A percentile compares a stretch with the other conserved stretches of the same genome.
phyloP scores from a whole-genome alignment of 2,329 filamentous ascomycete species.

The Venturia carpophila region DNA sequence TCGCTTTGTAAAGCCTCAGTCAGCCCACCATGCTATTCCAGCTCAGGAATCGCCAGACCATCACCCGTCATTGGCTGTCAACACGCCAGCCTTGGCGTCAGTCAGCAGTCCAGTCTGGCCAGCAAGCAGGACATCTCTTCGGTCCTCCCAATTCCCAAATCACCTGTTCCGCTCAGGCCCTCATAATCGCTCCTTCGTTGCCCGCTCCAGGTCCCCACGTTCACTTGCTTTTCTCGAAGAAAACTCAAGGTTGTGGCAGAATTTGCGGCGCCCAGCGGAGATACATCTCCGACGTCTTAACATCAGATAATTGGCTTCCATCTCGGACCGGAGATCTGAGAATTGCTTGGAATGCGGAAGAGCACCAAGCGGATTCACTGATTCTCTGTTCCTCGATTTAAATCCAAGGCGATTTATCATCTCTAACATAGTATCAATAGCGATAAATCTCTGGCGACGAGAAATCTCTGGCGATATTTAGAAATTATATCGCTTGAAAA shows the following conservation, averaged over 20 bases:
- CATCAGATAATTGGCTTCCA: not conserved
- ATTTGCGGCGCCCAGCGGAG: not conserved
- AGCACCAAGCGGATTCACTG: too few species aligned
- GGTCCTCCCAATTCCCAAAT: too few species aligned
- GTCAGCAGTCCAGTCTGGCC: not conserved
- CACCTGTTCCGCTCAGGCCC: not conserved
- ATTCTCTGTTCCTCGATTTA: too few species aligned
- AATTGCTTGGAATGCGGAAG: too few species aligned
- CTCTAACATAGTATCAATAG: too few species aligned
- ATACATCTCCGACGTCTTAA: not conserved
- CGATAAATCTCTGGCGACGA: too few species aligned
- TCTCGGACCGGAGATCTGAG: not conserved
- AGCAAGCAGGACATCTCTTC: too few species aligned
- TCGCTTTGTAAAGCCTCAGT: constrained; percentile 2
- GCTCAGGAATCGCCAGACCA: not conserved
- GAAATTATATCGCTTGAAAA: too few species aligned
- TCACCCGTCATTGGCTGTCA: not conserved
- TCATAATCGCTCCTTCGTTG: not conserved
- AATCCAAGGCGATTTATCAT: too few species aligned
- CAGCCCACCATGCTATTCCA: not conserved
- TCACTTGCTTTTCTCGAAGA: not conserved
- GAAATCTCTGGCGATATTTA: too few species aligned
- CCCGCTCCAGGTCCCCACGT: not conserved
- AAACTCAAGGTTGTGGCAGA: not conserved
- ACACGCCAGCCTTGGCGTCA: not conserved